A percentile compares a stretch with the other conserved stretches of the same genome.
These are phyloP conservation scores for Quercus variabilis DNA, from an alignment of 306 rosid genomes.

Conservation along the genomic window DNA sequence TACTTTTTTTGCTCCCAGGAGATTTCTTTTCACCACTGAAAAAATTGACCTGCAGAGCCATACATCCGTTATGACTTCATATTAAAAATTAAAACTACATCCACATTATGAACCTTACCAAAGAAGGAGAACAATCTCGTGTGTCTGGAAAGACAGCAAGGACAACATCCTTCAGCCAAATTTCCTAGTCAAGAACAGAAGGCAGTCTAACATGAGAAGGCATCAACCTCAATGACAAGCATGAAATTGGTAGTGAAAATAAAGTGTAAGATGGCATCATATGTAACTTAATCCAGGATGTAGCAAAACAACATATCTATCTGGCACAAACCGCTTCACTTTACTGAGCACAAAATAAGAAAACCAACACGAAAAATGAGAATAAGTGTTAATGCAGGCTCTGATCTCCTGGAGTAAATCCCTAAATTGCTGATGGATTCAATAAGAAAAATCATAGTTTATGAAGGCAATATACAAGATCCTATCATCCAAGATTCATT, in stretches of 20 bases:
- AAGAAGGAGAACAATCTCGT: slow-evolving; percentile 58
- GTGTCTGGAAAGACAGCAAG: slow-evolving; percentile 79
- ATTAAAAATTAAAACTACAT: slow-evolving; percentile 19
- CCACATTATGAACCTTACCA: slow-evolving; percentile 66
- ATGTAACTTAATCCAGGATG: slow-evolving; percentile 1
- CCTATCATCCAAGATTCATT: background rate
- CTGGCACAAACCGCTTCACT: background rate
- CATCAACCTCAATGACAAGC: slow-evolving; percentile 32
- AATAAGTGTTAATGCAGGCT: background rate
- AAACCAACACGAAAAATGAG: background rate
- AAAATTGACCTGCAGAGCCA: slow-evolving; percentile 69
- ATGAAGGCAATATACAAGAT: background rate
- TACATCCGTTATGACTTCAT: slow-evolving; percentile 16
- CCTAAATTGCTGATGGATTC: background rate
- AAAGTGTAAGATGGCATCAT: slow-evolving; percentile 19
- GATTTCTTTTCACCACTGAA: slow-evolving; percentile 61
- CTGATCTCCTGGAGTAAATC: background rate
- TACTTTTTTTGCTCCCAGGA: slow-evolving; percentile 52
- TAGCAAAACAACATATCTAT: background rate
- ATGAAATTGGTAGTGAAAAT: background rate
- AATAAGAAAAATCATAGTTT: background rate
- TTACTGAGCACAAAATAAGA: background rate
- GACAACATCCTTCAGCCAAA: slow-evolving; percentile 84
- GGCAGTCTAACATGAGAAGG: slow-evolving; percentile 46
- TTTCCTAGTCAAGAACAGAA: slow-evolving; percentile 75